Conservation (phyloP, 179 eudicot genomes). For the Patellifolia procumbens region DNA sequence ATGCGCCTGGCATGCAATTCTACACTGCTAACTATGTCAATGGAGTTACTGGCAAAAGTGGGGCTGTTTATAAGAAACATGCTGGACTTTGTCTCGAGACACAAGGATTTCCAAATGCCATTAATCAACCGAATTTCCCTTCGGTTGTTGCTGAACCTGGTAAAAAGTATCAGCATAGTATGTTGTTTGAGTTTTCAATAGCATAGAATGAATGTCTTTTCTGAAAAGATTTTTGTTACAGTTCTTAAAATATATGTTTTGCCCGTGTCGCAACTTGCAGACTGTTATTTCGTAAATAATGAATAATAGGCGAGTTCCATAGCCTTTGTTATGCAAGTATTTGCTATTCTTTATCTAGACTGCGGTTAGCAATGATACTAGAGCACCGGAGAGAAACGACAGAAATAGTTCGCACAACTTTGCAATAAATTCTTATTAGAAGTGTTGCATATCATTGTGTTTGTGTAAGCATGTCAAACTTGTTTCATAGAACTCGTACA, state of each 20-base stretch:
- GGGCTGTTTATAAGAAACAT: slow-evolving; percentile 76
- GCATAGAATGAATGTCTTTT: slow-evolving; percentile 31
- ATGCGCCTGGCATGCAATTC: slow-evolving; percentile 92
- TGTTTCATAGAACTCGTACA: no score
- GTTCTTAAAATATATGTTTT: slow-evolving; percentile 17
- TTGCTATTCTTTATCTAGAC: background rate
- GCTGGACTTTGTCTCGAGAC: slow-evolving; percentile 88
- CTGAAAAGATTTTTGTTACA: no score
- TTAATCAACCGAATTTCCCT: slow-evolving; percentile 77
- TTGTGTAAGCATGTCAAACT: no score
- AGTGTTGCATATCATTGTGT: no score
- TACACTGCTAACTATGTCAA: slow-evolving; percentile 83
- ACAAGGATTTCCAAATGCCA: slow-evolving; percentile 90
- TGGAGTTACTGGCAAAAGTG: slow-evolving; percentile 83
- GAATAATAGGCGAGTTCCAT: background rate
- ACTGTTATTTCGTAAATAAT: background rate
- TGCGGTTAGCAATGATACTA: background rate
- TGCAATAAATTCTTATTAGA: background rate
- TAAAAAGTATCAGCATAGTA: slow-evolving; percentile 76
- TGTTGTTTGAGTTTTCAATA: slow-evolving; percentile 82
- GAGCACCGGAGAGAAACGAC: background rate
- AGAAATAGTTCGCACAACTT: background rate
- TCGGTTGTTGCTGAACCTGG: slow-evolving; percentile 73
- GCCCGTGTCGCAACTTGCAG: background rate
- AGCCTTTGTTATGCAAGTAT: background rate